Evolutionary conservation across 2,329 filamentous ascomycete genomes (phyloP), one percentile per base, ranked within the genome.

Genomic region (Tolypocladium amazonense): DNA sequence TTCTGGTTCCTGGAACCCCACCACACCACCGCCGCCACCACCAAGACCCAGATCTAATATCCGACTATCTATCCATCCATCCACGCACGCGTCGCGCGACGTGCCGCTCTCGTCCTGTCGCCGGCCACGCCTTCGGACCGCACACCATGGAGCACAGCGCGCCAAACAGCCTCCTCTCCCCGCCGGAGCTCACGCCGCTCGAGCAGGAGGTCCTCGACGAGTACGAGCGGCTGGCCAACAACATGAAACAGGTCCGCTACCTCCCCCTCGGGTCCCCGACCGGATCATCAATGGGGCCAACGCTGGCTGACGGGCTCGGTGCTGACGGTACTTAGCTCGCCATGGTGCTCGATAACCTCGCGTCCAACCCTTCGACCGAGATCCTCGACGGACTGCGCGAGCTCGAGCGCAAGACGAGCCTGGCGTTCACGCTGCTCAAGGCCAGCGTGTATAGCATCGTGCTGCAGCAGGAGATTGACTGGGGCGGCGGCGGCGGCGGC

Each of bases 391-490:
- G 90, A 11, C 80, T 99, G 67, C 81, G 94, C 58, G 87, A 92
- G 52, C 79, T 99, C 59, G 94, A 99, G 79, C 82, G 94, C 67
- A 97, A 97, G 80, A 97, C 93, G 52, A 92, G 91, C 66, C 79
- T 96, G 59, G 93, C 97, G 27, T 97, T 96, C 75, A 99, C 94
- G 63, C 76, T 97, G 71, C 82, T 99, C 71, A 99, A 99, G 79
- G 93, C 94, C 23, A 97, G 93, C 74, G 94, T 99, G 64, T 99
- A 99, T 77, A 96, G 90, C 71, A 99, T 99, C 77, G 92, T 99
- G 62, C 75, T 99, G 78, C 93, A 99, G 82, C 93, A 97, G 81
- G 90, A 97, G 82, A 91, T 96, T 68, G 87, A 88, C 63, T 89
- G 87, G 75, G 88, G 84, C 56, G 80, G 80, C 65, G 75, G 77